phyloP scores from a whole-genome alignment of 2,329 filamentous ascomycete genomes.

The Curvularia verruculosa region DNA sequence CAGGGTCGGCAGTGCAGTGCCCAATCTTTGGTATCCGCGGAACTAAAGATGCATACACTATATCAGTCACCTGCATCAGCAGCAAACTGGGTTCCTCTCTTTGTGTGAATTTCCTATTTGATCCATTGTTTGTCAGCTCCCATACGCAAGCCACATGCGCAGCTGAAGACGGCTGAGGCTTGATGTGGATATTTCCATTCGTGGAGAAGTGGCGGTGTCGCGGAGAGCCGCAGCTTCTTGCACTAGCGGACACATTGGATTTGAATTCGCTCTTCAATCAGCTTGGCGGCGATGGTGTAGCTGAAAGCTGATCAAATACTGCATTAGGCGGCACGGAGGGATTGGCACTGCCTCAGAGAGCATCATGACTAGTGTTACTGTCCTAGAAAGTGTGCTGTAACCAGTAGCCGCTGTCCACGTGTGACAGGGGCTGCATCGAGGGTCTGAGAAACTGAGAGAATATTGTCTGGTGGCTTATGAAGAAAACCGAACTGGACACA shows the following conservation, averaged over 20 bases:
- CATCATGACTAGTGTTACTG: neutral
- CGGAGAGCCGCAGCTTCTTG: neutral
- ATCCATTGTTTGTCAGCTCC: neutral
- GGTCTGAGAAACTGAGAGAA: neutral
- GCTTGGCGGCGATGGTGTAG: neutral
- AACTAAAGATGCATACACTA: too few species aligned
- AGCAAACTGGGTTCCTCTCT: neutral
- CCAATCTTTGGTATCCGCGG: too few species aligned
- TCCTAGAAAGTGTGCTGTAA: constrained; percentile 1
- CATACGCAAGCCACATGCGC: neutral
- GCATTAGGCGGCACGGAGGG: neutral
- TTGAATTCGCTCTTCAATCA: too few species aligned
- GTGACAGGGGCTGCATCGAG: constrained; percentile 10
- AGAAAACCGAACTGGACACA: neutral
- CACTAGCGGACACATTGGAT: neutral
- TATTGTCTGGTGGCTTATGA: neutral
- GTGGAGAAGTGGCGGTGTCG: neutral
- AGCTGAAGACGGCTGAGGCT: neutral
- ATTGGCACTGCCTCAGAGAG: neutral
- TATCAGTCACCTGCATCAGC: too few species aligned
- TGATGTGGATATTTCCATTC: neutral
- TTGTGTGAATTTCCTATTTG: neutral
- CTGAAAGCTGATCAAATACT: neutral
- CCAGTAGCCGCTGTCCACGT: constrained; percentile 7
- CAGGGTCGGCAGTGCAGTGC: too few species aligned